Conservation (phyloP, 129 eudicot species). For the Rutidosis leptorrhynchoides region DNA sequence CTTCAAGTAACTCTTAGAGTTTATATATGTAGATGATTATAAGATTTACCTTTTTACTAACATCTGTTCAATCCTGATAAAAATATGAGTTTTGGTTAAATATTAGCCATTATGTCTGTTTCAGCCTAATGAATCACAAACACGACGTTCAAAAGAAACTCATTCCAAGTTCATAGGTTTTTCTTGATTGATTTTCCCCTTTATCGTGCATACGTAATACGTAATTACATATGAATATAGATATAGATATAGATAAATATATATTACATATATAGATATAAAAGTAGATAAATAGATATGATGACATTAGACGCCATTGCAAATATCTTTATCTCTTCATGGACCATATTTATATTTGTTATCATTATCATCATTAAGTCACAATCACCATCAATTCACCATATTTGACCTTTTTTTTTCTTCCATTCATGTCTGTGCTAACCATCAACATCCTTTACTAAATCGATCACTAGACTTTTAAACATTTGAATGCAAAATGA, state of each 20-base stretch:
- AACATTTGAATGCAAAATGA: not conserved
- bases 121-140: too few relatives aligned
- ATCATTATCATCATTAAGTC: not conserved
- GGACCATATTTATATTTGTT: not conserved
- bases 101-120: not conserved
- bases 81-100: too few relatives aligned
- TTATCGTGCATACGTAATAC: too few relatives aligned
- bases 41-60: too few relatives aligned
- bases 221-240: too few relatives aligned
- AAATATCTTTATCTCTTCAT: not conserved
- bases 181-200: not conserved
- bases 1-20: too few relatives aligned
- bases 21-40: too few relatives aligned
- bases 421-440: not conserved
- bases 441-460: not conserved
- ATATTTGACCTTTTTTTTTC: not conserved
- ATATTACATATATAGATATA: too few relatives aligned
- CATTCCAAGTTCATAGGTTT: not conserved
- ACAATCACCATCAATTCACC: not conserved
- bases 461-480: not conserved
- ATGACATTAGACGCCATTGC: not conserved
- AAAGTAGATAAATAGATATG: too few relatives aligned
- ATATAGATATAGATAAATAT: too few relatives aligned
- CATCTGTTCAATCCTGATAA: too few relatives aligned
- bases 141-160: not conserved